A percentile compares a stretch with the other conserved stretches of the same genome.
Conservation (phyloP, 495 filamentous ascomycete genomes). For the Neurospora sp. region DNA sequence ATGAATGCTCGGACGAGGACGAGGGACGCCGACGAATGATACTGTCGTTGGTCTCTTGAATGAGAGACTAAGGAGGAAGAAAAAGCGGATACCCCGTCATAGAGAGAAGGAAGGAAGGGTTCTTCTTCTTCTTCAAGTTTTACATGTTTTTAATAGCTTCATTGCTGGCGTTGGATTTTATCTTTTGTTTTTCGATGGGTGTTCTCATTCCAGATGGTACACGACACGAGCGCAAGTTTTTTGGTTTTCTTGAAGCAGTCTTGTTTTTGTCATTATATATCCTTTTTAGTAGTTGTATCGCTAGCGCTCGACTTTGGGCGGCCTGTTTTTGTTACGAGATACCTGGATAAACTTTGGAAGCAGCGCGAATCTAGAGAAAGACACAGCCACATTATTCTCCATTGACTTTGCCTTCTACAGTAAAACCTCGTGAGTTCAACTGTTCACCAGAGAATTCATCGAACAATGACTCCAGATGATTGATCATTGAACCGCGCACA, state of each 20-base stretch:
- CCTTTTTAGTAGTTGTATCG: neutral
- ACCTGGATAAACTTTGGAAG: neutral
- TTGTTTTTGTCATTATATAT: neutral
- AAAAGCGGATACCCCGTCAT: neutral
- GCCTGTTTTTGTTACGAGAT: neutral
- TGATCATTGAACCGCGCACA: neutral
- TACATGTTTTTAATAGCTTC: neutral
- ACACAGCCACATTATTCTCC: neutral
- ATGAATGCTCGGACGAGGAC: constrained; percentile 2
- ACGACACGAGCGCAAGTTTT: neutral
- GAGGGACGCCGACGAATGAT: neutral
- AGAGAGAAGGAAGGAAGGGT: neutral
- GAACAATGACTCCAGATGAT: neutral
- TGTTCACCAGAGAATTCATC: neutral
- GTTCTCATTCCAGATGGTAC: neutral
- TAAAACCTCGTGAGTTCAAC: neutral
- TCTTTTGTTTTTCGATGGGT: neutral
- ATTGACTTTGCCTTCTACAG: too few relatives aligned
- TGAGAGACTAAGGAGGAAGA: neutral
- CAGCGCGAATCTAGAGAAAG: neutral
- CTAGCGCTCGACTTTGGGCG: neutral
- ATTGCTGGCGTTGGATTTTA: neutral
- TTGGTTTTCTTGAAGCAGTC: neutral
- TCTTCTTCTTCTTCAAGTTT: neutral
- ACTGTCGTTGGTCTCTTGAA: neutral